Conservation (phyloP, 139 green algal genomes). For the Chlorella sp. region DNA sequence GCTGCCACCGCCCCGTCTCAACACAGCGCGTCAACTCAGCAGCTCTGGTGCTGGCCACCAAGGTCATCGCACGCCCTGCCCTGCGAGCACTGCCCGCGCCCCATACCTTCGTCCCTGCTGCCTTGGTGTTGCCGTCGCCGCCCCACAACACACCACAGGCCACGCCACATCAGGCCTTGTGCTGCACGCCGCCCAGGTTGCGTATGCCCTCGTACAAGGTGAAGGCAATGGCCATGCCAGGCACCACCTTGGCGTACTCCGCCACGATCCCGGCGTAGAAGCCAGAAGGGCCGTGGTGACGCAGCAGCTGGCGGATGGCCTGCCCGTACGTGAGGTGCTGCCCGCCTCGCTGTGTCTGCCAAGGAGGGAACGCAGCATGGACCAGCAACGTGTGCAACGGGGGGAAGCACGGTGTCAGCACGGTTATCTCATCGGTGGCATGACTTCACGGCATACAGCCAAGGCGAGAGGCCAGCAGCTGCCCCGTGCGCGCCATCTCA, state of each 20-base stretch:
- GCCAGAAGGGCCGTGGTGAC: slow-evolving; percentile 35
- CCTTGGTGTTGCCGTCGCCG: too few relatives aligned
- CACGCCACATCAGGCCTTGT: slow-evolving; percentile 5
- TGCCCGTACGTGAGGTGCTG: neutral
- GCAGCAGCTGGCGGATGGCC: neutral
- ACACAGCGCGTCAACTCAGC: too few relatives aligned
- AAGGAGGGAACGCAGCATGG: neutral
- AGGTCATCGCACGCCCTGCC: too few relatives aligned
- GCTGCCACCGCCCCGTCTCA: too few relatives aligned
- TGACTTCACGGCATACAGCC: too few relatives aligned
- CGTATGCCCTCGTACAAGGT: slow-evolving; percentile 66
- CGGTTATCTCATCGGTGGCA: neutral
- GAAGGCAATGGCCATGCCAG: slow-evolving; percentile 86
- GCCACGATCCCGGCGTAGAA: slow-evolving; percentile 83
- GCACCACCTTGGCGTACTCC: slow-evolving; percentile 89
- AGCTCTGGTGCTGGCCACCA: too few relatives aligned
- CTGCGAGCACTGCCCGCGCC: too few relatives aligned
- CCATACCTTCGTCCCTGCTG: too few relatives aligned
- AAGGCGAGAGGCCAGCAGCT: too few relatives aligned
- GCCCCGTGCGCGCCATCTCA: neutral
- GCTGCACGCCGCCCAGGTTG: neutral
- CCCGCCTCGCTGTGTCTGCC: neutral
- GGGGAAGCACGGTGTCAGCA: neutral
- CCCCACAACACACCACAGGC: too few relatives aligned
- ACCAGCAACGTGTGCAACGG: neutral